Evolutionary conservation across 768 basidiomycete genomes (phyloP), one percentile per base, ranked within the genome.

Genomic region (Coprinellus micaceus): DNA sequence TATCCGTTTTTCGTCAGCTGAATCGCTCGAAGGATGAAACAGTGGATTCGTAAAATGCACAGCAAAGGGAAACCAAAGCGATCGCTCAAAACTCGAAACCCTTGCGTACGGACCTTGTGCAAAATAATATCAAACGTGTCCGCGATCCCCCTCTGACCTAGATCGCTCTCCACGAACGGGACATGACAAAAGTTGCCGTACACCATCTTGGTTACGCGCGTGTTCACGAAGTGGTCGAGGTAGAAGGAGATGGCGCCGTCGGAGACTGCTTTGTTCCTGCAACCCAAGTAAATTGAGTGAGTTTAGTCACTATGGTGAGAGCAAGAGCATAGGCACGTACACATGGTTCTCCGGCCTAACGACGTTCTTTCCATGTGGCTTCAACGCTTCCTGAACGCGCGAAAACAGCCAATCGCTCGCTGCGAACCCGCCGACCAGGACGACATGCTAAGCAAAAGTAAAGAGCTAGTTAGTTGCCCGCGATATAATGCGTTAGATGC

Each of bases 381-480:
- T 13, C 15, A 60, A 37, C 15, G 26, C 48, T 15, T 53, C 11
- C n/a, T 63, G 49, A 2, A 84, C 72, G 48, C 70, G 69, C 3
- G 68, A 64, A 60, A 74, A 79, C 19, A 84, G 63, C 72, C 77
- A 83, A 47, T 82, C 78, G 54, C 77, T 82, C 1, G 81, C 80
- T 13, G 79, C 77, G 63, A 83, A 84, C 0, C 82, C 82, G 22
- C 83, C 83, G 3, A 84, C 82, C 1, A 85, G 73, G 26, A 78
- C 71, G 24, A 77, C 71, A 24, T 43, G 40, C 40, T 43, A 43
- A 9, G 6, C n/a, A 7, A 5, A 43, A 43, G 36, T 37, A 9
- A 37, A 17, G 36, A 37, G 9, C 9, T 37, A 37, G 9, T 37
- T 37, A 37, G n/a, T n/a, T n/a, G n/a, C n/a, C n/a, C n/a, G n/a